Conservation (phyloP, 2,329 filamentous ascomycete species). For the Plectosphaerella sp. region DNA sequence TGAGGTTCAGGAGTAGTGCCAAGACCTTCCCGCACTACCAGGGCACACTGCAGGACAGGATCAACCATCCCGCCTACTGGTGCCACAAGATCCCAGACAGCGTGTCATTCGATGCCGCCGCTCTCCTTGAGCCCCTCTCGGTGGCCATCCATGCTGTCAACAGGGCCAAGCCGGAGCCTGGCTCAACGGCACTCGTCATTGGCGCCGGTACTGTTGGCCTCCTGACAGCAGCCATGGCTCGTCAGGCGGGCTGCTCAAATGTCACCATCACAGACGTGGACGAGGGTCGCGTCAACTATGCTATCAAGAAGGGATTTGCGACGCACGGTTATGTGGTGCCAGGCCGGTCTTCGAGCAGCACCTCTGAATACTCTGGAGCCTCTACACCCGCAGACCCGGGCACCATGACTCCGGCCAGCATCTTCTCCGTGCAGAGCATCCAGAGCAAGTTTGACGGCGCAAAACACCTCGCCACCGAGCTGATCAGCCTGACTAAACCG, state of each 20-base stretch:
- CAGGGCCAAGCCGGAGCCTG: slow-evolving; percentile 44
- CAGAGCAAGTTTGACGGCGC: slow-evolving; percentile 48
- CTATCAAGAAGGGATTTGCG: slow-evolving; percentile 53
- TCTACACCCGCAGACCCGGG: slow-evolving; percentile 40
- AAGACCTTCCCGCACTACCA: slow-evolving; percentile 61
- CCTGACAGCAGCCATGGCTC: slow-evolving; percentile 58
- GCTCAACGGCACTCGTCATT: slow-evolving; percentile 57
- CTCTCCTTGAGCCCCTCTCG: slow-evolving; percentile 57
- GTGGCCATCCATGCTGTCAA: slow-evolving; percentile 60
- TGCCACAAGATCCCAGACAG: slow-evolving; percentile 60
- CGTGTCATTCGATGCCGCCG: slow-evolving; percentile 55
- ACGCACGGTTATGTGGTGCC: slow-evolving; percentile 55
- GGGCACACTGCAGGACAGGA: slow-evolving; percentile 57
- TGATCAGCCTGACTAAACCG: slow-evolving; percentile 35
- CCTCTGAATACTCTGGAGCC: slow-evolving; percentile 34
- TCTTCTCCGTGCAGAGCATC: slow-evolving; percentile 39
- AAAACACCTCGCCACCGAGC: slow-evolving; percentile 43
- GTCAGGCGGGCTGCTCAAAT: slow-evolving; percentile 53
- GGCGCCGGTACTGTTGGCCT: slow-evolving; percentile 61
- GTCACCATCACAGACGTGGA: slow-evolving; percentile 60
- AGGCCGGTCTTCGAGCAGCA: slow-evolving; percentile 36
- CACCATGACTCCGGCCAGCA: slow-evolving; percentile 38
- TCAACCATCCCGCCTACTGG: slow-evolving; percentile 59
- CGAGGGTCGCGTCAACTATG: slow-evolving; percentile 55
- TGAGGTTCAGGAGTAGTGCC: slow-evolving; percentile 58